These are phyloP conservation scores for Aureobasidium leucospermi DNA, from an alignment of 2,329 filamentous ascomycete species.

Conservation along the genomic window DNA sequence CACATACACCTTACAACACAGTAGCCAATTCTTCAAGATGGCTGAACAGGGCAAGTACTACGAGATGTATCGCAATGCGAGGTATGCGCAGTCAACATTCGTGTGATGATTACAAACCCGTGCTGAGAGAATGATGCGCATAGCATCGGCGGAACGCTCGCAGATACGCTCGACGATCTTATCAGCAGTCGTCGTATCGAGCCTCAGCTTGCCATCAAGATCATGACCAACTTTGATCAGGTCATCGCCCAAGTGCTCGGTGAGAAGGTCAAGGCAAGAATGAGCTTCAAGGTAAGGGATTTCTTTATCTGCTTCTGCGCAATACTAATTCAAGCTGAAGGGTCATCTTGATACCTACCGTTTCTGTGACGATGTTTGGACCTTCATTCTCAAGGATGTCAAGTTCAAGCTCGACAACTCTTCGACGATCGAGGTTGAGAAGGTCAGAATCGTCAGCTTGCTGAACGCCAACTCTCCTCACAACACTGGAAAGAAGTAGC, in stretches of 20 bases:
- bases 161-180: slow-evolving; percentile 93
- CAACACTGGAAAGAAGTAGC: slow-evolving; percentile 1
- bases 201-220: slow-evolving; percentile 97
- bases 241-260: slow-evolving; percentile 85
- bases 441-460: slow-evolving; percentile 94
- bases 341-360: slow-evolving; percentile 96
- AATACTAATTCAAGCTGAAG: slow-evolving; percentile 38
- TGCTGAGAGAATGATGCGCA: slow-evolving; percentile 17
- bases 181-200: slow-evolving; percentile 94
- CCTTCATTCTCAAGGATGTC: slow-evolving; percentile 96
- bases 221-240: slow-evolving; percentile 90
- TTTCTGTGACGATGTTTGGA: slow-evolving; percentile 99
- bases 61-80: slow-evolving; percentile 96
- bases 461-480: slow-evolving; percentile 3
- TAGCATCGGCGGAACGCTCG: slow-evolving; percentile 90
- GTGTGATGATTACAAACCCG: slow-evolving; percentile 14
- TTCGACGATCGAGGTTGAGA: slow-evolving; percentile 70
- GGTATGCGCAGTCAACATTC: slow-evolving; percentile 53
- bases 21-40: slow-evolving; percentile 29
- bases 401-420: slow-evolving; percentile 92
- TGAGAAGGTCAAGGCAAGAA: slow-evolving; percentile 82
- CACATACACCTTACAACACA: background rate
- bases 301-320: too few relatives aligned
- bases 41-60: slow-evolving; percentile 56
- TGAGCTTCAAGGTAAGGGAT: slow-evolving; percentile 38